phyloP scores from a whole-genome alignment of 805 yeast genomes.

The Spathaspora passalidarum region DNA sequence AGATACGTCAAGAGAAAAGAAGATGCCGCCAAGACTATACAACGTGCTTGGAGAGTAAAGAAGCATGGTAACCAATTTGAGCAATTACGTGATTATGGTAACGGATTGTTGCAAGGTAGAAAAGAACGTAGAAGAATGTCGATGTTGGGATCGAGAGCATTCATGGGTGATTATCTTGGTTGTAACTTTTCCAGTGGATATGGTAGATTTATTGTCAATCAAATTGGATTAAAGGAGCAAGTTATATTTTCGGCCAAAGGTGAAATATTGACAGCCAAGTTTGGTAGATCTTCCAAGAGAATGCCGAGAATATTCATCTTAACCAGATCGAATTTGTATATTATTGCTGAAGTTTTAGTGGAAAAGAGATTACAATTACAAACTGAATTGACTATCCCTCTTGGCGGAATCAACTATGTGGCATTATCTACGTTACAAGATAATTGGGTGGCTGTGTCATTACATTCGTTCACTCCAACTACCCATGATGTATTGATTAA shows the following conservation, averaged over 20 bases:
- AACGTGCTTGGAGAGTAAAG: slow-evolving; percentile 77
- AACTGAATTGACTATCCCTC: slow-evolving; percentile 62
- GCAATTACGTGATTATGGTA: slow-evolving; percentile 83
- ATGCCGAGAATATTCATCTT: slow-evolving; percentile 70
- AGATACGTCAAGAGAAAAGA: slow-evolving; percentile 73
- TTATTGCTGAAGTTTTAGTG: slow-evolving; percentile 70
- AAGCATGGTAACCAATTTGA: slow-evolving; percentile 80
- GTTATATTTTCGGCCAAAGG: slow-evolving; percentile 81
- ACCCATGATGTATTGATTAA: slow-evolving; percentile 79
- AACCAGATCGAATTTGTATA: slow-evolving; percentile 58
- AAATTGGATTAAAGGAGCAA: slow-evolving; percentile 64
- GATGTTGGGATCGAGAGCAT: slow-evolving; percentile 81
- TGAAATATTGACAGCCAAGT: slow-evolving; percentile 77
- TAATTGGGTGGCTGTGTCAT: slow-evolving; percentile 82
- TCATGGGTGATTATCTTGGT: slow-evolving; percentile 89
- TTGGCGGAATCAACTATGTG: slow-evolving; percentile 56
- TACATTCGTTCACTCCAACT: slow-evolving; percentile 44
- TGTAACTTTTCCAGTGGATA: slow-evolving; percentile 68
- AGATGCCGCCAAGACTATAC: slow-evolving; percentile 81
- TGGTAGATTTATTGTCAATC: slow-evolving; percentile 72
- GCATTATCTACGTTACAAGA: slow-evolving; percentile 78
- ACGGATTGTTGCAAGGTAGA: slow-evolving; percentile 60
- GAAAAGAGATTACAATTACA: slow-evolving; percentile 54
- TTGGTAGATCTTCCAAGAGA: slow-evolving; percentile 88
- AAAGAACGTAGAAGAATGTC: slow-evolving; percentile 91